phyloP scores from a whole-genome alignment of 129 eudicot species.

The Pittosporum tobira region DNA sequence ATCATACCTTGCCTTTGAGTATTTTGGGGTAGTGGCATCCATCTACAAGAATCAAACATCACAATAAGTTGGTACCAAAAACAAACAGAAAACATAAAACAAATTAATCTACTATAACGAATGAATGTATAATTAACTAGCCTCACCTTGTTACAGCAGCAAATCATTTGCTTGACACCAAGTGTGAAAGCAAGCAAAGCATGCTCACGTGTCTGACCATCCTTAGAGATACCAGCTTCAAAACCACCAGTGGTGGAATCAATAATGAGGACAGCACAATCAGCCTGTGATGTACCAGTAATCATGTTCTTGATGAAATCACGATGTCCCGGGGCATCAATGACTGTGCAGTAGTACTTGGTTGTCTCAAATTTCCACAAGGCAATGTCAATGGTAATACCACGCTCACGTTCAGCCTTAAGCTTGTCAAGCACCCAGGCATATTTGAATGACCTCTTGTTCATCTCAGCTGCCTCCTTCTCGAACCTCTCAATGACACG shows the following conservation, averaged over 20 bases:
- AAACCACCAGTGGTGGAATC: conserved; percentile 47
- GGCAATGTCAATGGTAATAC: conserved; percentile 48
- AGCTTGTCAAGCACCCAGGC: conserved; percentile 59
- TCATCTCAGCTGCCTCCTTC: conserved; percentile 57
- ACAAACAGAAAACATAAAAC: background rate
- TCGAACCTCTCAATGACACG: conserved; percentile 51
- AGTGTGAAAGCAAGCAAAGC: conserved; percentile 39
- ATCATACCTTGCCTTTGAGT: conserved; percentile 40
- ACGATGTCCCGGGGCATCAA: conserved; percentile 55
- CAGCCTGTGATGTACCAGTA: conserved; percentile 33
- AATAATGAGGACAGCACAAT: conserved; percentile 23
- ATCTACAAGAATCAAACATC: conserved; percentile 15
- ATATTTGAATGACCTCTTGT: conserved; percentile 51
- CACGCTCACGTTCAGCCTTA: conserved; percentile 60
- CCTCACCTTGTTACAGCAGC: conserved; percentile 30
- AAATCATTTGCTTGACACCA: conserved; percentile 41
- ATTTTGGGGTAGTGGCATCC: conserved; percentile 50
- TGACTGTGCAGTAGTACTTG: conserved; percentile 54
- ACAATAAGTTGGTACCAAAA: background rate
- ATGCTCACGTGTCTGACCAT: conserved; percentile 51
- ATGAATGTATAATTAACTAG: background rate
- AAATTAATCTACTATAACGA: background rate
- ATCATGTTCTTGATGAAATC: conserved; percentile 34
- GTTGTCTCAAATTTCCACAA: conserved; percentile 53
- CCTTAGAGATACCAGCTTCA: conserved; percentile 45